phyloP scores from a whole-genome alignment of 169 alveolate species.

The Plasmodium gaboni region DNA sequence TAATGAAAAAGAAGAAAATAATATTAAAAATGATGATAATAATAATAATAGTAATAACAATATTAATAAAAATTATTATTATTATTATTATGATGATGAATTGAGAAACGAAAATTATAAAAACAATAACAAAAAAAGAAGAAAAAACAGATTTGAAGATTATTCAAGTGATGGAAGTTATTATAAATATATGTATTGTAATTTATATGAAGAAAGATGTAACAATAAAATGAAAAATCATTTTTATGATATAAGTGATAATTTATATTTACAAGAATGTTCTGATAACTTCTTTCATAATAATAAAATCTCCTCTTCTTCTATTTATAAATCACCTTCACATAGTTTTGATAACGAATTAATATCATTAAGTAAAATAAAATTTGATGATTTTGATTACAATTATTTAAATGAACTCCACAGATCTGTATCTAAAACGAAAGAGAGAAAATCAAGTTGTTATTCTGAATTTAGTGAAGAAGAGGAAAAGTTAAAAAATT shows the following conservation, averaged over 20 bases:
- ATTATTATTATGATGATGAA: background rate
- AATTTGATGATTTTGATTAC: constrained; percentile 74
- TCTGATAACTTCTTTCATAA: constrained; percentile 70
- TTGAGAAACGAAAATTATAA: background rate
- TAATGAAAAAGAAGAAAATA: background rate
- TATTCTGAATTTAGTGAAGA: background rate
- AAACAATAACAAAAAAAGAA: constrained; percentile 1
- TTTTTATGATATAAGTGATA: constrained; percentile 58
- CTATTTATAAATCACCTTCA: constrained; percentile 33
- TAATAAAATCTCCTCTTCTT: constrained; percentile 13
- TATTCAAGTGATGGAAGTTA: constrained; percentile 76
- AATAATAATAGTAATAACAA: background rate
- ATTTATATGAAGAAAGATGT: constrained; percentile 69
- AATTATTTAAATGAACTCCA: constrained; percentile 34
- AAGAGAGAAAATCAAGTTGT: background rate
- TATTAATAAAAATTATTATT: background rate
- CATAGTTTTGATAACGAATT: constrained; percentile 66
- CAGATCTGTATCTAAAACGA: constrained; percentile 11
- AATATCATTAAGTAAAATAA: constrained; percentile 48
- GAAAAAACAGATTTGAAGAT: constrained; percentile 41
- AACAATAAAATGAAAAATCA: constrained; percentile 41
- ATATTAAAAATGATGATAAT: background rate
- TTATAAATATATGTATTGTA: constrained; percentile 59
- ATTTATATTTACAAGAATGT: constrained; percentile 69
- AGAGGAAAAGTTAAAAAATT: constrained; percentile 15